Percentiles rank a stretch among this genome's conserved stretches.
phyloP scores from a whole-genome alignment of 2,329 filamentous ascomycete species.

The Calonectria hawksworthii region DNA sequence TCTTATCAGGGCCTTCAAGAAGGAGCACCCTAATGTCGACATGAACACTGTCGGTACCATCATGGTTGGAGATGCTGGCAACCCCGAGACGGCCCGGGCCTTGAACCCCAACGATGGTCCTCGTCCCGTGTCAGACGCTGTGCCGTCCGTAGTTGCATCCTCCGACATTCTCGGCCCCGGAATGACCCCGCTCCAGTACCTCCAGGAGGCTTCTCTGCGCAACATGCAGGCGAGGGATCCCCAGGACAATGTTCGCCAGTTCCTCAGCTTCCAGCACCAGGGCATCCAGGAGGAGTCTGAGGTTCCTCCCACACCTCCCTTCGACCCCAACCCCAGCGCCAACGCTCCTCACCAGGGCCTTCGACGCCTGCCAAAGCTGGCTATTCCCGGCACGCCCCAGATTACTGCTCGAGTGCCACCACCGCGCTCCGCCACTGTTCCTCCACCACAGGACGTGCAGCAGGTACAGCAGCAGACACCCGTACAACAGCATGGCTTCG shows the following conservation, averaged over 20 bases:
- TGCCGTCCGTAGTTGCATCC: conserved; percentile 89
- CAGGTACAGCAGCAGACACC: conserved; percentile 38
- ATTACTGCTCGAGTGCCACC: conserved; percentile 45
- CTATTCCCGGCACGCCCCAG: conserved; percentile 64
- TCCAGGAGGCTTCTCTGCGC: conserved; percentile 81
- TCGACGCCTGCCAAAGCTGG: conserved; percentile 72
- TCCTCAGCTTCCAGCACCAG: conserved; percentile 81
- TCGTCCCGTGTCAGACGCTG: conserved; percentile 80
- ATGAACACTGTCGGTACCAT: conserved; percentile 73
- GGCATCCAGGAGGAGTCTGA: conserved; percentile 67
- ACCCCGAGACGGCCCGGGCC: conserved; percentile 74
- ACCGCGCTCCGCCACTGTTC: conserved; percentile 46
- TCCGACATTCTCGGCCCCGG: conserved; percentile 89
- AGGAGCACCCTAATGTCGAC: conserved; percentile 78
- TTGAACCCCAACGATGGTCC: conserved; percentile 68
- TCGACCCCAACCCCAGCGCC: conserved; percentile 70
- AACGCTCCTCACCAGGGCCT: conserved; percentile 67
- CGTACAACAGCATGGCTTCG: conserved; percentile 52
- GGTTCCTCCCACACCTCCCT: conserved; percentile 78
- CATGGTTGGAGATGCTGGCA: conserved; percentile 85
- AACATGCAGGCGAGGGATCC: conserved; percentile 81
- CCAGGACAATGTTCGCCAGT: conserved; percentile 93
- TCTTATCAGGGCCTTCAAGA: conserved; percentile 80
- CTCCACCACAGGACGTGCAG: conserved; percentile 46
- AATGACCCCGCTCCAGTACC: conserved; percentile 74